Evolutionary conservation across 1,139 yeast species (phyloP), one percentile per base, ranked within the genome.

Genomic region (Candida buenavistaensis): DNA sequence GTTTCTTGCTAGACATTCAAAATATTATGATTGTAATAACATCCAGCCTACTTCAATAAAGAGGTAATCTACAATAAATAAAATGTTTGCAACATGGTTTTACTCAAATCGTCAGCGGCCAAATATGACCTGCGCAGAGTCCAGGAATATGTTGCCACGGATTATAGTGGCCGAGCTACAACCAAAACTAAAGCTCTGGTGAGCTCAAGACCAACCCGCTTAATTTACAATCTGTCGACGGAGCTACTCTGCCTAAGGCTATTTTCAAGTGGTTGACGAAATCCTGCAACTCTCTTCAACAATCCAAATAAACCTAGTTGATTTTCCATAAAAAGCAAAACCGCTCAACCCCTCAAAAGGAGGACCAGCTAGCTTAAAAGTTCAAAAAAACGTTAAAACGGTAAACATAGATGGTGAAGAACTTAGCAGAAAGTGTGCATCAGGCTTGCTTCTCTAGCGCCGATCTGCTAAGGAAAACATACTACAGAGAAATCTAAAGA

Each of bases 61-160:
- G n/a, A n/a, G n/a, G n/a, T n/a, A n/a, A n/a, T n/a, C n/a, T n/a
- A n/a, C n/a, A 12, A 14, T 12, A 6, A 22, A 22, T 23, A 15
- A 33, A 46, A 72, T 82, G 88, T 82, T 57, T 68, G 88, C 89
- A 77, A 81, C 85, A 82, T 82, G 89, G 90, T 82, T 83, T 82
- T 82, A 82, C 92, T 83, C 89, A 81, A 81, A 75, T 83, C 89
- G 81, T 79, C 75, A 83, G 65, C 46, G 75, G 87, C 75, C 85
- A 76, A n/a, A 52, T 43, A 75, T 65, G 80, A 66, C 85, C 81
- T 83, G 72, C 89, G 87, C 81, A 82, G 85, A 75, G 92, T 81
- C 71, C 82, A 83, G 94, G 94, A 84, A 84, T 84, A 84, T 84
- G 87, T 84, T 77, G 90, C 88, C 70, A 59, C 75, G 66, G 52